Percentiles rank a stretch among this genome's conserved stretches.
Evolutionary conservation across 2,329 filamentous ascomycete genomes (phyloP).

Genomic region (Colletotrichum horii): DNA sequence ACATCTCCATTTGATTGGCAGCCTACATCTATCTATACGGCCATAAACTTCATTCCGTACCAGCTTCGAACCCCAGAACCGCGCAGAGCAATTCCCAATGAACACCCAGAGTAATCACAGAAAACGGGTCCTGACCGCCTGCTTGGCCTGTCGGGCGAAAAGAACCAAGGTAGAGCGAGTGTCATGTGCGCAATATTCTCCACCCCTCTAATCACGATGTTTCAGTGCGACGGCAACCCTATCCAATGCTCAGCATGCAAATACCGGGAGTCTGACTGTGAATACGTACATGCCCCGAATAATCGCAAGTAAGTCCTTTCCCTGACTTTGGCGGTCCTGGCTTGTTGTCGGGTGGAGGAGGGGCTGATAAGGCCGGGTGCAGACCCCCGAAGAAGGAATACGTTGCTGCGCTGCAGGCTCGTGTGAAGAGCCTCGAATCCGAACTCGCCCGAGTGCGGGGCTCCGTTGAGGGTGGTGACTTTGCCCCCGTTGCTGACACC

Average conservation of each 20-base stretch:
- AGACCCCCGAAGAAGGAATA: background rate
- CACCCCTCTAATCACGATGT: background rate
- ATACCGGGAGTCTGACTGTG: background rate
- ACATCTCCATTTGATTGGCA: background rate
- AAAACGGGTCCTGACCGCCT: background rate
- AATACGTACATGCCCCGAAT: background rate
- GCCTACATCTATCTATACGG: background rate
- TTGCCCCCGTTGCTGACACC: background rate
- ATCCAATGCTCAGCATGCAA: background rate
- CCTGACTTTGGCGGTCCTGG: rapidly evolving
- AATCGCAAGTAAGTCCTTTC: background rate
- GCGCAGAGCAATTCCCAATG: background rate
- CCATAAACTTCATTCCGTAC: rapidly evolving
- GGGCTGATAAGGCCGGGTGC: background rate
- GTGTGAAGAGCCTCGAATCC: background rate
- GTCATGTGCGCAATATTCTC: background rate
- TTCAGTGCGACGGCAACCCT: background rate
- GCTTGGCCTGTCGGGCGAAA: background rate
- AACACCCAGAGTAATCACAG: background rate
- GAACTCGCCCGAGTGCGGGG: background rate
- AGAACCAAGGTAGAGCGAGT: background rate
- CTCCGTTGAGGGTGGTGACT: background rate
- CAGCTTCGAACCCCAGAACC: rapidly evolving
- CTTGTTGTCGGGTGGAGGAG: background rate
- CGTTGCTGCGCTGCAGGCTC: background rate